phyloP scores from a whole-genome alignment of 371 early-diverging fungal species.

The Mortierella sp. region DNA sequence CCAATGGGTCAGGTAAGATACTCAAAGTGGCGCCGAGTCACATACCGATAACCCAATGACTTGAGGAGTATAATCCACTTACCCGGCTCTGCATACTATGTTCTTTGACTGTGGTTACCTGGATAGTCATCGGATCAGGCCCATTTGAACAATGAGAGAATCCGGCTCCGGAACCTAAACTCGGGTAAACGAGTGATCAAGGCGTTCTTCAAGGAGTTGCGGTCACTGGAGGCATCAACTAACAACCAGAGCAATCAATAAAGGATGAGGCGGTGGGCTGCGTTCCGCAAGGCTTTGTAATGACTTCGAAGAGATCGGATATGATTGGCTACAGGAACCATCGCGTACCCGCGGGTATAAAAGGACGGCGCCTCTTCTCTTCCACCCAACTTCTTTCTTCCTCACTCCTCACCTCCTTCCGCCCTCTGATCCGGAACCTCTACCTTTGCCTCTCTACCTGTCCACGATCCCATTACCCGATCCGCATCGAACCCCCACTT shows the following conservation, averaged over 20 bases:
- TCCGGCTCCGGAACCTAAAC: constrained; percentile 74
- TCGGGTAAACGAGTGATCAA: constrained; percentile 77
- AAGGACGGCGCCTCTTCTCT: background rate
- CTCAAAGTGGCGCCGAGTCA: background rate
- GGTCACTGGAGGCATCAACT: constrained; percentile 21
- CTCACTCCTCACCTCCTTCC: too few relatives aligned
- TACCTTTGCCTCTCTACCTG: background rate
- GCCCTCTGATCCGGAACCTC: background rate
- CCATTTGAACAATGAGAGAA: constrained; percentile 83
- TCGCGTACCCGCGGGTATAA: background rate
- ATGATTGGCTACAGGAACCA: too few relatives aligned
- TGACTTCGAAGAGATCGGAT: background rate
- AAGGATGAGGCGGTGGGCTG: background rate
- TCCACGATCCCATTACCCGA: background rate
- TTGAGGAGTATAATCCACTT: too few relatives aligned
- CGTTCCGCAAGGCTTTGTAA: background rate
- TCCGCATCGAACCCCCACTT: too few relatives aligned
- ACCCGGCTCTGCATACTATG: too few relatives aligned
- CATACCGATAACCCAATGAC: too few relatives aligned
- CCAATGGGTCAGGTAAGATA: constrained; percentile 80
- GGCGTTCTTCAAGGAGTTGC: constrained; percentile 56
- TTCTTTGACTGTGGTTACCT: too few relatives aligned
- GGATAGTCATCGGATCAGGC: constrained; percentile 81
- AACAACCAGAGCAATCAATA: constrained; percentile 6
- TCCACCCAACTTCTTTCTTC: too few relatives aligned